Base-by-base conservation (phyloP, 2,329 filamentous ascomycete species). In the Leptographium procerum region DNA sequence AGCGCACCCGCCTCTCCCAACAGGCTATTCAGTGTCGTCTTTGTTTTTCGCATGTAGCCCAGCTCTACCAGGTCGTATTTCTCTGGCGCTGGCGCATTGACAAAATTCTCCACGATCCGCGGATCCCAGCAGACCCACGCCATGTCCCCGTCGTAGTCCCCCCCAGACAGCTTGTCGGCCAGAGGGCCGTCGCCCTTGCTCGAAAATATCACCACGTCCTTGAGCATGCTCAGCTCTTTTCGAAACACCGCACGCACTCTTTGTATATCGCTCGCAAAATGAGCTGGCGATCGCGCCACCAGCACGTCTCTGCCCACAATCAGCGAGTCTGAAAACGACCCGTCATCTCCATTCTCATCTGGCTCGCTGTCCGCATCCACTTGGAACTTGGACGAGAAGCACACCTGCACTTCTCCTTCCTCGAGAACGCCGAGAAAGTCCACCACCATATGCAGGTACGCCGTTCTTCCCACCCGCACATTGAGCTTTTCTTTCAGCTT, bases 91-190 rank as follows among this genome's bases (percentile, higher is more conserved):
- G 77, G 72, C 0, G 82, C 81, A 59, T 88, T 90, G 5, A 66
- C 63, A 63, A 92, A 92, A n/a, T 83, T 82, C 6, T 73, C 64
- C 0, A 89, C 86, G 3, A 94, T 77, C 0, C 72, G 69, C 0
- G 75, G 72, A 31, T 91, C 87, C 86, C 86, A 92, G 65, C 86
- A 89, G 0, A 89, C 71, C 87, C 87, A 91, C 5, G 87, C 82
- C n/a, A 74, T 78, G 61, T 94, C 89, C 0, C 89, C 89, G 63
- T 92, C 88, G 61, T 91, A 92, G 65, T 92, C 89, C 0, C 89
- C 89, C 0, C 89, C 89, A 1, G 87, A 89, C 0, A 92, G 73
- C 64, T 85, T 84, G 10, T 83, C 80, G 0, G 88, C 89, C 0
- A 91, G 75, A 0, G 88, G 81, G 0, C 71, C 72, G 29, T 77